Percentiles rank a stretch among this genome's conserved stretches.
Conservation (phyloP, 352 stramenopile species). For the Thalassiosira sp. region DNA sequence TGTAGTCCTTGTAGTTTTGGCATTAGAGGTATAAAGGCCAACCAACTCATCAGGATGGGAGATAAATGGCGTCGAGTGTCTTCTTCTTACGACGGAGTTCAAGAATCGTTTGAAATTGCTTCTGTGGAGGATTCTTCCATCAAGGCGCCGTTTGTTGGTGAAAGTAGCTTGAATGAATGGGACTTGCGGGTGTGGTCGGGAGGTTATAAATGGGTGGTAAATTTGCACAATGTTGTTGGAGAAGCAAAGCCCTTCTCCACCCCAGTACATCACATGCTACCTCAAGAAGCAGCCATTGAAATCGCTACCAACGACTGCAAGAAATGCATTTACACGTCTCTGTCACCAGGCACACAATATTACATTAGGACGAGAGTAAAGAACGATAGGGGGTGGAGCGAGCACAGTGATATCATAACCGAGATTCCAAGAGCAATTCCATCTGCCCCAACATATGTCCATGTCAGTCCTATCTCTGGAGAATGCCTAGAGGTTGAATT, state of each 20-base stretch:
- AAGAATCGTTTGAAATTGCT: slow-evolving; percentile 69
- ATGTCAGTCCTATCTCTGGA: slow-evolving; percentile 87
- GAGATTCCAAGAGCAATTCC: slow-evolving; percentile 87
- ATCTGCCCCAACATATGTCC: slow-evolving; percentile 87
- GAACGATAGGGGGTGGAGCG: slow-evolving; percentile 85
- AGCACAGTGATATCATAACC: slow-evolving; percentile 44
- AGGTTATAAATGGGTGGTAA: slow-evolving; percentile 82
- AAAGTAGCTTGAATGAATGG: slow-evolving; percentile 33
- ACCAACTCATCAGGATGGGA: slow-evolving; percentile 67
- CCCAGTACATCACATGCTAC: slow-evolving; percentile 71
- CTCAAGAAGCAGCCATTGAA: slow-evolving; percentile 60
- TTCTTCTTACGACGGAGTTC: slow-evolving; percentile 58
- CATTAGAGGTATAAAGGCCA: slow-evolving; percentile 52
- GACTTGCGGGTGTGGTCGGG: slow-evolving; percentile 71
- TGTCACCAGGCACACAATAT: slow-evolving; percentile 83
- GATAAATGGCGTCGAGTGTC: slow-evolving; percentile 71
- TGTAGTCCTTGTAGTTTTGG: slow-evolving; percentile 61
- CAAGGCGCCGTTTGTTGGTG: slow-evolving; percentile 58
- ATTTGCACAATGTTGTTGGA: slow-evolving; percentile 61
- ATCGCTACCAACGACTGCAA: slow-evolving; percentile 74
- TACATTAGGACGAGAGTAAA: slow-evolving; percentile 84
- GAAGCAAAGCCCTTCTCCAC: slow-evolving; percentile 55
- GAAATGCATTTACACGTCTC: slow-evolving; percentile 72
- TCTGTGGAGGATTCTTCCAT: slow-evolving; percentile 69
- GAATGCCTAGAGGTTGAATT: slow-evolving; percentile 89